phyloP scores from a whole-genome alignment of 352 stramenopile genomes.

The Globisporangium polare region DNA sequence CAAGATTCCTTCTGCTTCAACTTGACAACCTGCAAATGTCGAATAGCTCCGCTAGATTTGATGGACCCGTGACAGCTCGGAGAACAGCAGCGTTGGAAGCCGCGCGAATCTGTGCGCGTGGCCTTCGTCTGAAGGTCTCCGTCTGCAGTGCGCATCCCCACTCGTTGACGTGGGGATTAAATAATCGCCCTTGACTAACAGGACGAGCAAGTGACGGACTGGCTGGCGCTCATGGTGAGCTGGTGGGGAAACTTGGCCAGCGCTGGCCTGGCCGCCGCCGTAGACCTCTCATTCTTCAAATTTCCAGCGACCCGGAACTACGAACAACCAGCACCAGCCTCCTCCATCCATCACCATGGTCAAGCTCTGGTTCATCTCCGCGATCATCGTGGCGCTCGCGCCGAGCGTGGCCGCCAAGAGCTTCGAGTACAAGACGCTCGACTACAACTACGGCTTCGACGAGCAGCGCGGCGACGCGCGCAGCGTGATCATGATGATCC shows the following conservation, averaged over 20 bases:
- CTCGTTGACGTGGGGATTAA: not conserved
- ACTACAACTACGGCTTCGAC: slow-evolving; percentile 58
- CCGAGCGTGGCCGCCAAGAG: slow-evolving; percentile 14
- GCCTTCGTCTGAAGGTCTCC: not conserved
- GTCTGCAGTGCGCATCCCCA: not conserved
- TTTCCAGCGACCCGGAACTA: slow-evolving; percentile 3
- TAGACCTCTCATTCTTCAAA: slow-evolving; percentile 9
- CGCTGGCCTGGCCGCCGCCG: not conserved
- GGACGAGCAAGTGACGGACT: not conserved
- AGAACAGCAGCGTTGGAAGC: not conserved
- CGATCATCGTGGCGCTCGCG: slow-evolving; percentile 24
- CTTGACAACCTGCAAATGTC: not conserved
- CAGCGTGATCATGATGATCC: slow-evolving; percentile 75
- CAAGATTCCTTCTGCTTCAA: too few relatives aligned
- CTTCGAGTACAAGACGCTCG: slow-evolving; percentile 63
- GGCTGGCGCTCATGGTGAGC: not conserved
- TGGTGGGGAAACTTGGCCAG: too few relatives aligned
- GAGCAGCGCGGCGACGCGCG: slow-evolving; percentile 37
- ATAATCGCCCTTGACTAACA: not conserved
- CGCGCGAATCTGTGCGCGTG: not conserved
- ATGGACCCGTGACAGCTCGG: not conserved
- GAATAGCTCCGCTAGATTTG: not conserved
- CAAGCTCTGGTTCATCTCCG: slow-evolving; percentile 30
- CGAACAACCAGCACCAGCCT: slow-evolving; percentile 3
- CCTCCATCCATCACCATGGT: slow-evolving; percentile 17